Base-by-base conservation (phyloP, 2,329 filamentous ascomycete genomes). In the Aspergillus sp. region DNA sequence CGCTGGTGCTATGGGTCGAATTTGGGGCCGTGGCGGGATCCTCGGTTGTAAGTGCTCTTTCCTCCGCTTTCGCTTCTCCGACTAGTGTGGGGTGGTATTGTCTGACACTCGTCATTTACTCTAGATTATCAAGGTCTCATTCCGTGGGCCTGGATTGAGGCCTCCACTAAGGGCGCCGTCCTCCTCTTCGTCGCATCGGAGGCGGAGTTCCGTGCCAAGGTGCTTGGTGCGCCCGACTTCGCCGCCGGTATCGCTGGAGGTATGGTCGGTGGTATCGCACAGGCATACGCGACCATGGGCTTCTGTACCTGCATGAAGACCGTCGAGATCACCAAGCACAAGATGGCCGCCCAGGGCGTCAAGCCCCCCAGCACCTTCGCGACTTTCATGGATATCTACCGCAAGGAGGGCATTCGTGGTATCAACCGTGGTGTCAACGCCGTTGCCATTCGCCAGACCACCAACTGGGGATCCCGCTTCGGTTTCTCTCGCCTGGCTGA, bases 251-350 rank as follows among this genome's bases (percentile, higher is more conserved):
- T 99, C 81, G 76, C 84, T 32, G 95, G 95, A 73, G 95, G 95
- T 79, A 92, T 99, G 84, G 85, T 88, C 21, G 95, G 95, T 76
- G 95, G 95, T 85, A 88, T 99, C 61, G 95, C 94, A 50, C 95
- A 99, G 83, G 95, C 95, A 62, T 99, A 99, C 79, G 95, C 95
- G 68, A 99, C 95, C 78, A 99, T 99, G 94, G 95, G 95, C 70
- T 99, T 99, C 88, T 99, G 95, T 82, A 99, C 95, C 64, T 99
- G 95, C 87, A 99, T 99, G 95, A 99, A 99, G 89, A 99, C 95
- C 66, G 95, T 98, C 69, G 95, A 99, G 81, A 99, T 99, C 81
- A 99, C 95, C 75, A 96, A 97, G 83, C 90, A 95, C 85, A 98
- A 98, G 87, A 84, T 95, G 74, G 92, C 91, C 13, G 89, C 91